Percentiles rank a stretch among this genome's conserved stretches.
Conservation (phyloP, 2,329 filamentous ascomycete species). For the Cladophialophora yegresii region DNA sequence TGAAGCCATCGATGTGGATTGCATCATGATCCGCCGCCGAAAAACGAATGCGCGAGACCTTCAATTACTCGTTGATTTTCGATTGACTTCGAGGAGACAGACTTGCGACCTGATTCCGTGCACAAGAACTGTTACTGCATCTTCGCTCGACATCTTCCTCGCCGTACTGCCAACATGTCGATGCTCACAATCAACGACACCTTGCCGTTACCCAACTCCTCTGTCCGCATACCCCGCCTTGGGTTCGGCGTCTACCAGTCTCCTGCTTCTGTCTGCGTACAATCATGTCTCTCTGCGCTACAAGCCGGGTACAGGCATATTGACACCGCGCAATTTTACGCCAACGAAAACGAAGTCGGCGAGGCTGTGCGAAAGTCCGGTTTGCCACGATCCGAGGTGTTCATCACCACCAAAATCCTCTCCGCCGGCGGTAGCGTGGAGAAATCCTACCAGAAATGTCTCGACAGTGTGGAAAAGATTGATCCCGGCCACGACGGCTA, state of each 20-base stretch:
- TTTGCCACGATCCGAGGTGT: slow-evolving; percentile 61
- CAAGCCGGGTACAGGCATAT: slow-evolving; percentile 59
- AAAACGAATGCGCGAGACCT: not conserved
- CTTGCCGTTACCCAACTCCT: slow-evolving; percentile 54
- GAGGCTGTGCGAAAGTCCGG: slow-evolving; percentile 61
- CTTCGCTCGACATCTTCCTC: not conserved
- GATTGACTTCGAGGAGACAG: not conserved
- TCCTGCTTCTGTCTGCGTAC: slow-evolving; percentile 55
- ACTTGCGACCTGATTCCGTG: not conserved
- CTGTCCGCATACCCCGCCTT: slow-evolving; percentile 62
- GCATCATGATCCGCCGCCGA: not conserved
- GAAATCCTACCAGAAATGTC: slow-evolving; percentile 59
- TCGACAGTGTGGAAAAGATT: slow-evolving; percentile 66
- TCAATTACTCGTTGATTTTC: not conserved
- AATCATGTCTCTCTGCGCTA: slow-evolving; percentile 61
- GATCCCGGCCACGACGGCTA: slow-evolving; percentile 59
- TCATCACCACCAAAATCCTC: slow-evolving; percentile 71
- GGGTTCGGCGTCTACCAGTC: slow-evolving; percentile 73
- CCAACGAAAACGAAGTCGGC: slow-evolving; percentile 68
- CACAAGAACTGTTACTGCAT: not conserved
- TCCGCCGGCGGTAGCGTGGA: slow-evolving; percentile 57
- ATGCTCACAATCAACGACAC: slow-evolving; percentile 52
- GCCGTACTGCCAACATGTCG: slow-evolving; percentile 25
- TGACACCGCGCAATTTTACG: slow-evolving; percentile 67
- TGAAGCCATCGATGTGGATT: no score